Conservation (phyloP, 768 basidiomycete genomes). For the Gymnopilus dilepis region DNA sequence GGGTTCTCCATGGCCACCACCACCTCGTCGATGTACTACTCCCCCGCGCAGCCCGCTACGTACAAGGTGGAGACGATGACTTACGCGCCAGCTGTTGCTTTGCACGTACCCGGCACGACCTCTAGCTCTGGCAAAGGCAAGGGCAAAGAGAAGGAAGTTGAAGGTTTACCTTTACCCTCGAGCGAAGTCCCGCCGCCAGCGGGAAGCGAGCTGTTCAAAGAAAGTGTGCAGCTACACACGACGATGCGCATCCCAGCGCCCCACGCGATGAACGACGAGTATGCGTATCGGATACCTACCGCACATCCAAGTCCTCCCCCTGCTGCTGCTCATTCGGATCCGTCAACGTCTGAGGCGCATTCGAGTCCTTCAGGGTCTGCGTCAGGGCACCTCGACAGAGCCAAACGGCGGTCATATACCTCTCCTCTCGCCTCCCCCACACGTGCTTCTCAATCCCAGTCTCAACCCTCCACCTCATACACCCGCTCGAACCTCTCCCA, state of each 20-base stretch:
- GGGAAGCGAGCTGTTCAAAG: constrained; percentile 11
- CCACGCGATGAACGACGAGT: constrained; percentile 38
- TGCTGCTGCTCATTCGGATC: too few species aligned
- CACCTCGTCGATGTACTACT: constrained; percentile 24
- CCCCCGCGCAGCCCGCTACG: constrained; percentile 22
- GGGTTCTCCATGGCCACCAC: constrained; percentile 17
- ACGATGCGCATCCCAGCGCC: constrained; percentile 52
- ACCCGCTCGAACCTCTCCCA: background rate
- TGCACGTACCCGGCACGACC: constrained; percentile 17
- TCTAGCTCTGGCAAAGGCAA: background rate
- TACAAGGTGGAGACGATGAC: constrained; percentile 29
- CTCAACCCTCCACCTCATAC: constrained; percentile 1
- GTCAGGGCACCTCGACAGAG: constrained; percentile 16
- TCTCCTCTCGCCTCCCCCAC: too few species aligned
- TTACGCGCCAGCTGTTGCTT: constrained; percentile 30
- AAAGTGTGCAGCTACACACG: constrained; percentile 15
- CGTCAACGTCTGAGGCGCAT: too few species aligned
- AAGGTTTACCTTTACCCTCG: background rate
- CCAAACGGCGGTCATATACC: too few species aligned
- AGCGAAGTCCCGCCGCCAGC: constrained; percentile 4
- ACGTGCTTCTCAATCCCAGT: too few species aligned
- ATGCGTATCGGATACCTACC: constrained; percentile 35
- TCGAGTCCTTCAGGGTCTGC: too few species aligned
- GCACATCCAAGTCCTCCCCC: background rate
- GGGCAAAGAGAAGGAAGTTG: background rate